These are phyloP conservation scores for Xylaria sp. DNA, from an alignment of 2,329 filamentous ascomycete genomes.

Conservation along the genomic window DNA sequence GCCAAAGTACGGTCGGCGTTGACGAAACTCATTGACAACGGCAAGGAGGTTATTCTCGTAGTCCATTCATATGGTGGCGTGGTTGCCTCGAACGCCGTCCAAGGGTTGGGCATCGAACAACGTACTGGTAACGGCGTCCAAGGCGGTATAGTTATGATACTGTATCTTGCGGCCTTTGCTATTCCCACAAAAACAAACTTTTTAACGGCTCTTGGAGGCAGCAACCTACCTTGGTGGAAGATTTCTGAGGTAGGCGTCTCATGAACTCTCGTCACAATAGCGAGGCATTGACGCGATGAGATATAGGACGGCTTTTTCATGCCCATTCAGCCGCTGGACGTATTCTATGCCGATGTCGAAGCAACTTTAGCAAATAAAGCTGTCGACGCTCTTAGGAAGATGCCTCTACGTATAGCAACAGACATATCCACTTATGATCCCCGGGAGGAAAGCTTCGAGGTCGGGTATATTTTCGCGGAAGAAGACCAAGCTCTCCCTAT, in stretches of 20 bases:
- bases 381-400: conserved; percentile 12
- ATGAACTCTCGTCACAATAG: neutral
- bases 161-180: conserved; percentile 34
- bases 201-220: neutral
- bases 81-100: conserved; percentile 23
- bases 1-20: neutral
- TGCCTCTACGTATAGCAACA: conserved; percentile 8
- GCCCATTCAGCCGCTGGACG: conserved; percentile 2
- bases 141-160: conserved; percentile 30
- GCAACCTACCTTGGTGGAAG: conserved; percentile 1
- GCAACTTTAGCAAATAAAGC: conserved; percentile 21
- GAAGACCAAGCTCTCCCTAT: conserved; percentile 28
- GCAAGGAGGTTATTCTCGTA: conserved; percentile 31
- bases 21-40: conserved; percentile 11
- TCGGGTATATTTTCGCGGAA: conserved; percentile 35
- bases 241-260: conserved; percentile 5
- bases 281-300: neutral
- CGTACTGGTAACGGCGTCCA: conserved; percentile 25
- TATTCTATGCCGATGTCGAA: conserved; percentile 31
- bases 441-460: conserved; percentile 22
- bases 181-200: conserved; percentile 12
- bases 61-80: conserved; percentile 37
- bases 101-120: conserved; percentile 28
- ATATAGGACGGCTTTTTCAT: conserved; percentile 17
- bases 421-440: conserved; percentile 26